phyloP scores from a whole-genome alignment of 495 filamentous ascomycete genomes.

The Xylaria scruposa region DNA sequence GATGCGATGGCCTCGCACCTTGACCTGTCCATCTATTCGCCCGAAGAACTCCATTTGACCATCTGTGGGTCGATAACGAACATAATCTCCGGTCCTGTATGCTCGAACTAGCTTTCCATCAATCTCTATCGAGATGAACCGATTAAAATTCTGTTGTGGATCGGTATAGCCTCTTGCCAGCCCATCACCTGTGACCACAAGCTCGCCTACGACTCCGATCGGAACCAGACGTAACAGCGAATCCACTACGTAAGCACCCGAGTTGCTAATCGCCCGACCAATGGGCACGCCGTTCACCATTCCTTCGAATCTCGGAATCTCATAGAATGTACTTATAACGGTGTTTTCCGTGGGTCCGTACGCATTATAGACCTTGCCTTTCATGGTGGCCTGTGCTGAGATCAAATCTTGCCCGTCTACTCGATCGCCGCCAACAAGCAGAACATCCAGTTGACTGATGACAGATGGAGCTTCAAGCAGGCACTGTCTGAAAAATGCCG shows the following conservation, averaged over 20 bases:
- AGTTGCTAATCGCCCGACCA: slow-evolving; percentile 24
- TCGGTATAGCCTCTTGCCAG: slow-evolving; percentile 22
- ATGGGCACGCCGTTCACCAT: slow-evolving; percentile 25
- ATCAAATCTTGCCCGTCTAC: slow-evolving; percentile 13
- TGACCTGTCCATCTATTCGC: slow-evolving; percentile 37
- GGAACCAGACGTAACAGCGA: slow-evolving; percentile 11
- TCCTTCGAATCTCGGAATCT: slow-evolving; percentile 10
- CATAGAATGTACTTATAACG: slow-evolving; percentile 48
- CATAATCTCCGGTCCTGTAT: slow-evolving; percentile 25
- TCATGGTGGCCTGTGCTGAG: slow-evolving; percentile 35
- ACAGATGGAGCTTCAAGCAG: neutral
- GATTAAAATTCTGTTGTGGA: neutral
- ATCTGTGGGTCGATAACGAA: neutral
- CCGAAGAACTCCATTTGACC: slow-evolving; percentile 20
- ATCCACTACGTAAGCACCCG: slow-evolving; percentile 28
- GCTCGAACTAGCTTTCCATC: neutral
- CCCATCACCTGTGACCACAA: slow-evolving; percentile 28
- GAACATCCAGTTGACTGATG: neutral
- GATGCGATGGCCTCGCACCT: slow-evolving; percentile 37
- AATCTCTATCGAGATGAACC: neutral
- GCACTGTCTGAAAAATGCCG: neutral
- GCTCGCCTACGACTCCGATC: slow-evolving; percentile 26
- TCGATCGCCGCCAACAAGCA: slow-evolving; percentile 6
- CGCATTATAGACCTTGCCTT: slow-evolving; percentile 51
- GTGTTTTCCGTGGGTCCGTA: slow-evolving; percentile 62